Evolutionary conservation across 2,329 filamentous ascomycete genomes (phyloP).

Genomic region (Cordyceps cateniannulata): DNA sequence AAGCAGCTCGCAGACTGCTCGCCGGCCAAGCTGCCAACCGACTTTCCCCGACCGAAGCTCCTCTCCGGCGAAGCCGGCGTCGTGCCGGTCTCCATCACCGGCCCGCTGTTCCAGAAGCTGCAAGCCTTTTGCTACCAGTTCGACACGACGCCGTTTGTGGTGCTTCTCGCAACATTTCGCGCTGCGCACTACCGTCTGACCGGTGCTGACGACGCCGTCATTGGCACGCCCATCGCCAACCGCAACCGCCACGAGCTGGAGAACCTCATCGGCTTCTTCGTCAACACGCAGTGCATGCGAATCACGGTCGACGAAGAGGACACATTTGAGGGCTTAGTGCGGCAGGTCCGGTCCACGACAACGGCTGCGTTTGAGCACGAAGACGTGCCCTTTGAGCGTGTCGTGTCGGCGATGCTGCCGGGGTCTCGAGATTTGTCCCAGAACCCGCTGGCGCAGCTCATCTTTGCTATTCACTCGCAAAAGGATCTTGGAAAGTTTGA

Average conservation of each 20-base stretch:
- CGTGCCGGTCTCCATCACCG: background rate
- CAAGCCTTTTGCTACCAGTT: slow-evolving; percentile 10
- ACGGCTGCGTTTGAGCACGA: slow-evolving; percentile 14
- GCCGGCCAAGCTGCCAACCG: background rate
- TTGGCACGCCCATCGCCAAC: slow-evolving; percentile 15
- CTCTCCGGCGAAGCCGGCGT: background rate
- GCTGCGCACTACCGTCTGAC: slow-evolving; percentile 16
- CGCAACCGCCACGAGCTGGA: slow-evolving; percentile 14
- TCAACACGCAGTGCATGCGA: slow-evolving; percentile 17
- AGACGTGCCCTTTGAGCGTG: slow-evolving; percentile 15
- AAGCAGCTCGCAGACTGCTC: slow-evolving; percentile 7
- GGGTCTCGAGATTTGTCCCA: slow-evolving; percentile 2
- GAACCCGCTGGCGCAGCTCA: slow-evolving; percentile 13
- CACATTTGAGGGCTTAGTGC: slow-evolving; percentile 13
- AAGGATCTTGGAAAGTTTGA: background rate
- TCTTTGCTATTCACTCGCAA: slow-evolving; percentile 15
- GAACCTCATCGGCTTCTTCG: slow-evolving; percentile 17
- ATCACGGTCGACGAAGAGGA: slow-evolving; percentile 3
- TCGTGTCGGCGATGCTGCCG: slow-evolving; percentile 10
- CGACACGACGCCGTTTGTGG: slow-evolving; percentile 10
- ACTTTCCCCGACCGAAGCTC: background rate
- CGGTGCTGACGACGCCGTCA: slow-evolving; percentile 9
- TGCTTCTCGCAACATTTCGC: slow-evolving; percentile 13
- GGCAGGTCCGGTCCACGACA: slow-evolving; percentile 9
- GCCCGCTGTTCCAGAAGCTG: slow-evolving; percentile 6